phyloP scores from a whole-genome alignment of 75 land plant genomes.

The Sequoiadendron giganteum region DNA sequence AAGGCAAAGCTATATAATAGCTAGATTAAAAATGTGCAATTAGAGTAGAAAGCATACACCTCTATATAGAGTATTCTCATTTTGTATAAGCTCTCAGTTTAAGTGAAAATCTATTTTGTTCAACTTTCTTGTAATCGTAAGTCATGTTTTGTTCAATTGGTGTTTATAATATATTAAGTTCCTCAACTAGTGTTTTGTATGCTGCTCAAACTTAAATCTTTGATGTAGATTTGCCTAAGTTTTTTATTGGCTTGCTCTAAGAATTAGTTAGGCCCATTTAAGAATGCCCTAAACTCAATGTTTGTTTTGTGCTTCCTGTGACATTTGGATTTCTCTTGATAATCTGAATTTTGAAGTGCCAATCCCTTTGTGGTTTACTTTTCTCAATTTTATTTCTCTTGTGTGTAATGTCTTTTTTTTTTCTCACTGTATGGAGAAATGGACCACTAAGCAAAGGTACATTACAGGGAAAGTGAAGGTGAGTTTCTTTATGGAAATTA shows the following conservation, averaged over 20 bases:
- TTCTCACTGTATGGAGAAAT: not conserved
- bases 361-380: not conserved
- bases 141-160: too few relatives aligned
- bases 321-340: not conserved
- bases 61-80: too few relatives aligned
- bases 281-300: not conserved
- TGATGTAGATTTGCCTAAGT: not conserved
- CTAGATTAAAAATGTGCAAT: too few relatives aligned
- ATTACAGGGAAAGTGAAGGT: conserved; percentile 89
- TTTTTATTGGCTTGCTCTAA: not conserved
- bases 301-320: not conserved
- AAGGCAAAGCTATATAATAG: too few relatives aligned
- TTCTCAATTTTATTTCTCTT: not conserved
- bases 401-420: not conserved
- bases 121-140: too few relatives aligned
- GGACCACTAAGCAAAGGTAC: not conserved
- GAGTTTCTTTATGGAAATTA: conserved; percentile 78
- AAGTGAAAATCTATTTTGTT: too few relatives aligned
- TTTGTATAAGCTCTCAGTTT: too few relatives aligned
- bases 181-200: not conserved
- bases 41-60: too few relatives aligned
- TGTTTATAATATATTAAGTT: too few relatives aligned
- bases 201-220: not conserved
- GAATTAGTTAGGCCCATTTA: not conserved
- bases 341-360: not conserved